These are phyloP conservation scores for Striga asiatica DNA, from an alignment of 257 asterid genomes.

Conservation along the genomic window DNA sequence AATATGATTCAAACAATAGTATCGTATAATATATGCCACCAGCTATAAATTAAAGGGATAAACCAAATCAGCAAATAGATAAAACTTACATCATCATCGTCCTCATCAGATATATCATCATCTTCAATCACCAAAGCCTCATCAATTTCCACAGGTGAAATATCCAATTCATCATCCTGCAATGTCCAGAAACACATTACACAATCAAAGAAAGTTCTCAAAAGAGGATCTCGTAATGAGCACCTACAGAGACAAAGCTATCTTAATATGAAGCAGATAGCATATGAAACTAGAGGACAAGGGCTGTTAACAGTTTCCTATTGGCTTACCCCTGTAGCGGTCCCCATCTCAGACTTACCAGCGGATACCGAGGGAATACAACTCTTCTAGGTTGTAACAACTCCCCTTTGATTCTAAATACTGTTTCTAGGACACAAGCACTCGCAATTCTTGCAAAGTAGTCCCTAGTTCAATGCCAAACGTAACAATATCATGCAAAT, in stretches of 20 bases:
- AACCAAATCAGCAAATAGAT: slow-evolving; percentile 1
- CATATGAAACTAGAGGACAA: background rate
- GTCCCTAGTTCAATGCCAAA: too few relatives aligned
- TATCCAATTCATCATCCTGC: slow-evolving; percentile 90
- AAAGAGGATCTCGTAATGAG: background rate
- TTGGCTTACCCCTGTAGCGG: slow-evolving; percentile 50
- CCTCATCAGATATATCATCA: slow-evolving; percentile 90
- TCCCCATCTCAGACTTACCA: slow-evolving; percentile 53
- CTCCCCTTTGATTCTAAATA: too few relatives aligned
- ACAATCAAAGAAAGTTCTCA: background rate
- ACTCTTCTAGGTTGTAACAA: too few relatives aligned
- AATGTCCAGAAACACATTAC: slow-evolving; percentile 10
- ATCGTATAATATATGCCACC: background rate
- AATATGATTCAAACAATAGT: background rate
- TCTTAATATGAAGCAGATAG: background rate
- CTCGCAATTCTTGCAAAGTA: too few relatives aligned
- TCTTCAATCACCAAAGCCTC: slow-evolving; percentile 93
- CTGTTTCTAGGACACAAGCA: too few relatives aligned
- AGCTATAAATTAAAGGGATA: background rate
- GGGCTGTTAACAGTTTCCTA: slow-evolving; percentile 60
- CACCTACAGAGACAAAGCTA: background rate
- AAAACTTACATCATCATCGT: slow-evolving; percentile 73
- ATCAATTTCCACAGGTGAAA: slow-evolving; percentile 71
- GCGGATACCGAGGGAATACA: slow-evolving; percentile 50
- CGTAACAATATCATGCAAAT: too few relatives aligned